Base-by-base conservation (phyloP, 164 flowering plant species). In the Umbilicus rupestris region DNA sequence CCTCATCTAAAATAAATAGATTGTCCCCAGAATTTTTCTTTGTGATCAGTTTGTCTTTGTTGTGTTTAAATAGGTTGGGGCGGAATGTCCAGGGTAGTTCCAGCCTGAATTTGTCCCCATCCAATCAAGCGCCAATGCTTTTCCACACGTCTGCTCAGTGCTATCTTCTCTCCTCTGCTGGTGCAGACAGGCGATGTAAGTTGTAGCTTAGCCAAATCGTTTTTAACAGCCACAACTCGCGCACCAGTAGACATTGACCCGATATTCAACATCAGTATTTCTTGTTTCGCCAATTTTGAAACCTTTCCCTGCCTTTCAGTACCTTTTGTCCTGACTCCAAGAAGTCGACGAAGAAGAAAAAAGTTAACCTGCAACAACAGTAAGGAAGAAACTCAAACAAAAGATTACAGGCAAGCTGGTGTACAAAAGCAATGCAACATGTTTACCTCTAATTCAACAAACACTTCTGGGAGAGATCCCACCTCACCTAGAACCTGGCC, bases 401-500 rank as follows among this genome's bases (percentile, higher is more conserved):
- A 3, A 28, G 0, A 24, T 10, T 5, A 26, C 58, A 50, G 28
- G 15, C 30, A 50, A 7, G 58, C 28, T 7, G 58, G 29, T 11
- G 14, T 24, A 55, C 28, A 49, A 49, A 24, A 63, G 14, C 15
- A 7, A 28, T 33, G 26, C 3, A 28, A 11, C 60, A 55, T 14
- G 7, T 72, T 66, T 83, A 88, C 95, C 97, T 93, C 98, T 19
- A 93, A 88, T 72, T 90, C 98, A 63, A 85, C 96, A 76, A 74
- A 93, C 42, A 93, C 89, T 39, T 93, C 97, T 63, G 98, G 98
- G 16, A 93, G 92, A 46, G 97, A 90, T 5, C 92, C 96, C 71
- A 93, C 96, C 70, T 88, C 98, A 22, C 98, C 98, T 65, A 90
- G 94, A 69, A 93, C 98, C 80, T 93, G 98, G 31, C 98, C 98